Evolutionary conservation across 768 basidiomycete genomes (phyloP), one percentile per base, ranked within the genome.

Genomic region (Roridomyces roridus): DNA sequence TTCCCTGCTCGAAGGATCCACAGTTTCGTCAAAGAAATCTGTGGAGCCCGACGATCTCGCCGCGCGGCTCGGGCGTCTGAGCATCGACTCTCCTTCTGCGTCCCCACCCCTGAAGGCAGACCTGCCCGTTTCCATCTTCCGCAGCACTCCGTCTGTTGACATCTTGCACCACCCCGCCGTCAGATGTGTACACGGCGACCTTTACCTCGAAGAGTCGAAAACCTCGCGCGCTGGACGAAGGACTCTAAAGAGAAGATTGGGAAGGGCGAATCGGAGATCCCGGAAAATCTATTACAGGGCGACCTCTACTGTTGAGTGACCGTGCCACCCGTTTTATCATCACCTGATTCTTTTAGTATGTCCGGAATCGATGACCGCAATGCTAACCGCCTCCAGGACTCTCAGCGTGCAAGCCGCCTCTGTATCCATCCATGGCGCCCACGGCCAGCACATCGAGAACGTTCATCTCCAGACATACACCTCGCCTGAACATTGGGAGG

Each of bases 351-450:
- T 36, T 44, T 0, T 43, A 94, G 92, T 96, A n/a, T 93, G 89
- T 63, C 85, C 88, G 0, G 81, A 79, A 45, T 92, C 92, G 6
- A 69, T 93, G 2, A 77, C 84, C 28, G 92, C 94, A 0, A 87
- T 96, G 29, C 84, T 88, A 68, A 92, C 25, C 55, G 45, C 46
- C 43, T 26, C 50, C 60, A 96, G 88, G 94, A 96, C 46, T 94
- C 95, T 1, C 91, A 94, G 69, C 17, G 82, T 97, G 14, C 89
- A 94, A 70, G 93, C 94, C 2, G 96, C 96, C 0, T 96, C 94
- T 1, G 84, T 88, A 1, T 89, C 84, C 0, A 80, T 94, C 14
- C 82, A 91, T 52, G 87, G 88, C 4, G 77, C 86, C 0, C 94
- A 96, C 65, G 93, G 92, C 4, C 96, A 98, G 65, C 84, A 85